These are phyloP conservation scores for Aquilaria yunnanensis DNA, from an alignment of 345 rosid species.

Conservation along the genomic window DNA sequence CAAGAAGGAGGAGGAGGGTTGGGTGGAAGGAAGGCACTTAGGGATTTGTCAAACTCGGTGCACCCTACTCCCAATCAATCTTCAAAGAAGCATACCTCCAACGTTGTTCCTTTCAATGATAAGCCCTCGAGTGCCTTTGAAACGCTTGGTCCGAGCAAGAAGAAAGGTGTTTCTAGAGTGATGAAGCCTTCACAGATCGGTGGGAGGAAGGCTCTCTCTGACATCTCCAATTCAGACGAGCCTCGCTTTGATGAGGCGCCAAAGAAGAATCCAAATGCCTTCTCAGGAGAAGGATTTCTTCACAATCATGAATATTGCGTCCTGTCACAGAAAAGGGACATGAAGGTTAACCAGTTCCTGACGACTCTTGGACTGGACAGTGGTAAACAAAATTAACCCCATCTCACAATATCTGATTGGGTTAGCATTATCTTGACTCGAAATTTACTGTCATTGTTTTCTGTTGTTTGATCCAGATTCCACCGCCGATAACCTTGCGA, in stretches of 20 bases:
- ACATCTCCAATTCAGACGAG: constrained; percentile 49
- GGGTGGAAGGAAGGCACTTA: constrained; percentile 55
- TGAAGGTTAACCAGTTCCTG: constrained; percentile 32
- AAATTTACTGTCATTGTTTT: background rate
- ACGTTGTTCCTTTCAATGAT: constrained; percentile 16
- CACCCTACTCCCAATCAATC: constrained; percentile 27
- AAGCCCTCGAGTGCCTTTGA: constrained; percentile 15
- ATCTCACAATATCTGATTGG: background rate
- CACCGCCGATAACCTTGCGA: constrained; percentile 3
- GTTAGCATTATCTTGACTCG: background rate
- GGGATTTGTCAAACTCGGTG: constrained; percentile 55
- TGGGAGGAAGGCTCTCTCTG: constrained; percentile 45
- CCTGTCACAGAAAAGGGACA: constrained; percentile 25
- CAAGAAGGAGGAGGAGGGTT: constrained; percentile 19
- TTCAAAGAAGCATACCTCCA: constrained; percentile 28
- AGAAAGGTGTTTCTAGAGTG: constrained; percentile 24
- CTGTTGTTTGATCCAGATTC: constrained; percentile 14
- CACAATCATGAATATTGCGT: constrained; percentile 54
- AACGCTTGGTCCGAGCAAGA: constrained; percentile 25
- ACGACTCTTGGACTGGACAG: constrained; percentile 33
- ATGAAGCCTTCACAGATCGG: constrained; percentile 20
- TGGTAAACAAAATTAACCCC: constrained; percentile 13
- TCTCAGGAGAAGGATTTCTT: constrained; percentile 34
- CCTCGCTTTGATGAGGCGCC: constrained; percentile 22
- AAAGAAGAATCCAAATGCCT: constrained; percentile 28